Evolutionary conservation across 805 yeast species (phyloP).

Genomic region (Saccharomycopsis fibuligera): DNA sequence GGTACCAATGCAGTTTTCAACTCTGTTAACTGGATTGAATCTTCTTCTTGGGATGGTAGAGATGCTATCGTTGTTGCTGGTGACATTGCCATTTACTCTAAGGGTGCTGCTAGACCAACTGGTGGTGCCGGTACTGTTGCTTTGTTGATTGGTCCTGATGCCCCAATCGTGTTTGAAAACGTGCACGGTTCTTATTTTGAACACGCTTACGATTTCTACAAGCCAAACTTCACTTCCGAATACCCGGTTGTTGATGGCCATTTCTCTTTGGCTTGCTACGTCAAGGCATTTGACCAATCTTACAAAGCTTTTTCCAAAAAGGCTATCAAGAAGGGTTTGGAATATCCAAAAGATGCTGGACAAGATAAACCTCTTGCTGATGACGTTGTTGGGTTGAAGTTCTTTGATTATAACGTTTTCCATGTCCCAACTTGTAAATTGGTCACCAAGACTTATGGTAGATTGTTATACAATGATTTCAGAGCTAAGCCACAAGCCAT

Average conservation of each 20-base stretch:
- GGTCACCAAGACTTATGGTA: slow-evolving; percentile 87
- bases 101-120: slow-evolving; percentile 98
- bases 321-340: slow-evolving; percentile 46
- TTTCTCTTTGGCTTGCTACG: slow-evolving; percentile 88
- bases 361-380: slow-evolving; percentile 38
- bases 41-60: slow-evolving; percentile 96
- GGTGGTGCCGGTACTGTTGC: slow-evolving; percentile 99
- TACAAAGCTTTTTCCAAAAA: slow-evolving; percentile 78
- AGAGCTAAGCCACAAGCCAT: slow-evolving; percentile 58
- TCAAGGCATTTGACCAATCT: slow-evolving; percentile 84
- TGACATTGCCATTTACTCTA: slow-evolving; percentile 94
- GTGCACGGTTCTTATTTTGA: slow-evolving; percentile 91
- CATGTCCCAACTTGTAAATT: slow-evolving; percentile 98
- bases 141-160: slow-evolving; percentile 91
- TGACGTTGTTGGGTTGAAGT: slow-evolving; percentile 57
- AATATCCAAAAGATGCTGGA: slow-evolving; percentile 22
- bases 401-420: slow-evolving; percentile 91
- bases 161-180: slow-evolving; percentile 88
- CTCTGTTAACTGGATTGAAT: slow-evolving; percentile 93
- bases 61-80: slow-evolving; percentile 96
- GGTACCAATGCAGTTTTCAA: slow-evolving; percentile 95
- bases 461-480: slow-evolving; percentile 86
- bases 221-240: slow-evolving; percentile 94
- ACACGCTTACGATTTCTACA: slow-evolving; percentile 96
- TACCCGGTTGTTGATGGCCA: slow-evolving; percentile 98